Evolutionary conservation across 139 green algal species (phyloP).

Genomic region (Microglena sp.): DNA sequence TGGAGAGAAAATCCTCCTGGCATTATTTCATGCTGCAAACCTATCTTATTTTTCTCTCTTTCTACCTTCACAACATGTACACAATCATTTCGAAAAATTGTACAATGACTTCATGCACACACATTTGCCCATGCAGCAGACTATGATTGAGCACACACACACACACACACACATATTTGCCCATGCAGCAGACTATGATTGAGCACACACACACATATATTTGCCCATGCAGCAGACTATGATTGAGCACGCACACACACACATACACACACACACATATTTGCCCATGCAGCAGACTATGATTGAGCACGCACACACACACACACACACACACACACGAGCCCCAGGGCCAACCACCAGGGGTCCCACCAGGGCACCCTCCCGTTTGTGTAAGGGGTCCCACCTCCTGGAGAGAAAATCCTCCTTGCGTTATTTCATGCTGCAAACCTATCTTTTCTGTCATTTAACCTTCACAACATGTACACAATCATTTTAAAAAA

Average conservation of each 20-base stretch:
- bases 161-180: not conserved
- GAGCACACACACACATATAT: not conserved
- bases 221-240: not conserved
- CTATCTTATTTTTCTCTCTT: not conserved
- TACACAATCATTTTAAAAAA: no score
- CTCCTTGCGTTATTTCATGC: not conserved
- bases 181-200: not conserved
- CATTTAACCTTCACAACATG: not conserved
- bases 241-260: not conserved
- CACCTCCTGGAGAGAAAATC: not conserved
- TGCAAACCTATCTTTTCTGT: not conserved
- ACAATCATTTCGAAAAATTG: no score
- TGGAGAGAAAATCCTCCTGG: not conserved
- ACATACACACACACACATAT: constrained; percentile 1
- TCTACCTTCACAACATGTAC: not conserved
- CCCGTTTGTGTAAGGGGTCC: no score
- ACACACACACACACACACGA: not conserved
- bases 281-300: not conserved
- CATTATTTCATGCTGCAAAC: not conserved
- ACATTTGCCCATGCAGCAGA: not conserved
- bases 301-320: not conserved
- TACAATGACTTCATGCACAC: no score
- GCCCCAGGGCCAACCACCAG: no score
- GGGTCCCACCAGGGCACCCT: no score
- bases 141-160: not conserved